These are phyloP conservation scores for Mycena citricolor DNA, from an alignment of 1,284 basidiomycete species.

Conservation along the genomic window DNA sequence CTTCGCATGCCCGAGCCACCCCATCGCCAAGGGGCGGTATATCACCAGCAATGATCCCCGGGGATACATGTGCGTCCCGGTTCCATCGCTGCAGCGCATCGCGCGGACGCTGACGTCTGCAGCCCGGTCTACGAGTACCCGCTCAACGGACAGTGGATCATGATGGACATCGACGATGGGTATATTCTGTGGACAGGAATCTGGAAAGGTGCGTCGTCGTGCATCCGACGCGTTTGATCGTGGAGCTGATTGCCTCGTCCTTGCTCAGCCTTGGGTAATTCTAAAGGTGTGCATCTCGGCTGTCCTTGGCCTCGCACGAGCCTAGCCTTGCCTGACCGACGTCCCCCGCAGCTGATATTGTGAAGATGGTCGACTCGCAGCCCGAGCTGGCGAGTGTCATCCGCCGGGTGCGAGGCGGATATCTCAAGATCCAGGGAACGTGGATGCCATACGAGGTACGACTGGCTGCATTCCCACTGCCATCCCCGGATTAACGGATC, in stretches of 20 bases:
- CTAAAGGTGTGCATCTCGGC: slow-evolving; percentile 59
- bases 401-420: slow-evolving; percentile 80
- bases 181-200: slow-evolving; percentile 87
- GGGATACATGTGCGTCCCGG: slow-evolving; percentile 71
- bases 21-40: slow-evolving; percentile 81
- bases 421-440: slow-evolving; percentile 85
- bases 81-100: background rate
- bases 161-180: slow-evolving; percentile 89
- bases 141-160: slow-evolving; percentile 85
- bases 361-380: slow-evolving; percentile 86
- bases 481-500: slow-evolving; percentile 11
- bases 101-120: slow-evolving; percentile 4
- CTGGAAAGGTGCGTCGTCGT: slow-evolving; percentile 66
- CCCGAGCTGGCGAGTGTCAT: slow-evolving; percentile 79
- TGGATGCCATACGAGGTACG: slow-evolving; percentile 86
- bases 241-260: slow-evolving; percentile 5
- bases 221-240: slow-evolving; percentile 1
- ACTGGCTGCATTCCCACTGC: slow-evolving; percentile 15
- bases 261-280: slow-evolving; percentile 71
- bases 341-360: slow-evolving; percentile 70
- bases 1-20: slow-evolving; percentile 74
- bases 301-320: background rate
- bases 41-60: slow-evolving; percentile 84
- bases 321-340: background rate
- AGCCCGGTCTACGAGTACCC: slow-evolving; percentile 87